Evolutionary conservation across 176 grass and related monocot species (phyloP).

Genomic region (Triticum dicoccoides): DNA sequence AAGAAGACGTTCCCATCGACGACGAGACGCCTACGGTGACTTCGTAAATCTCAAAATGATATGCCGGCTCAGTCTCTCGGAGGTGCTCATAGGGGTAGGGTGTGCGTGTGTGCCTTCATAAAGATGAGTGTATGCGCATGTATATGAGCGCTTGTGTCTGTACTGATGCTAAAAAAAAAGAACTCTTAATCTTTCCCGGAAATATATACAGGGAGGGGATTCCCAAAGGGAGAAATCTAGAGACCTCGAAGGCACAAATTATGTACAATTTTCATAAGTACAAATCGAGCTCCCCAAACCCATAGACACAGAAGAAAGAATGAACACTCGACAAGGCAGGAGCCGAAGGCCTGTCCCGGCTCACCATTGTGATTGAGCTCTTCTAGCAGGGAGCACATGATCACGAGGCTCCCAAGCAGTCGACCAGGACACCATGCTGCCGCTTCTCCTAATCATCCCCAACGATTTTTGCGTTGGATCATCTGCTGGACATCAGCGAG

Average conservation of each 20-base stretch:
- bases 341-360: background rate
- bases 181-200: background rate
- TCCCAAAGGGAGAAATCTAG: background rate
- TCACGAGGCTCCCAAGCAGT: background rate
- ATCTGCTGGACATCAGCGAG: background rate
- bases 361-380: background rate
- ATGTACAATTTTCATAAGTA: conserved; percentile 33
- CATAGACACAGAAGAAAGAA: background rate
- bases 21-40: too few species aligned
- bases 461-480: background rate
- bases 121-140: too few species aligned
- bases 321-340: background rate
- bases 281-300: background rate
- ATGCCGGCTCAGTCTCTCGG: too few species aligned
- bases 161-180: too few species aligned
- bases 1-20: too few species aligned
- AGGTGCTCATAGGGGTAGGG: too few species aligned
- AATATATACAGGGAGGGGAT: conserved; percentile 6
- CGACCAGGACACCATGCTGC: background rate
- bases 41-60: too few species aligned
- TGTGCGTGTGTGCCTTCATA: too few species aligned
- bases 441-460: background rate
- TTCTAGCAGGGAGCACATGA: background rate
- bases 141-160: too few species aligned
- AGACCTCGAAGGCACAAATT: conserved; percentile 12